Conservation (phyloP, 441 rosid species). For the Pelargonium citronellum region DNA sequence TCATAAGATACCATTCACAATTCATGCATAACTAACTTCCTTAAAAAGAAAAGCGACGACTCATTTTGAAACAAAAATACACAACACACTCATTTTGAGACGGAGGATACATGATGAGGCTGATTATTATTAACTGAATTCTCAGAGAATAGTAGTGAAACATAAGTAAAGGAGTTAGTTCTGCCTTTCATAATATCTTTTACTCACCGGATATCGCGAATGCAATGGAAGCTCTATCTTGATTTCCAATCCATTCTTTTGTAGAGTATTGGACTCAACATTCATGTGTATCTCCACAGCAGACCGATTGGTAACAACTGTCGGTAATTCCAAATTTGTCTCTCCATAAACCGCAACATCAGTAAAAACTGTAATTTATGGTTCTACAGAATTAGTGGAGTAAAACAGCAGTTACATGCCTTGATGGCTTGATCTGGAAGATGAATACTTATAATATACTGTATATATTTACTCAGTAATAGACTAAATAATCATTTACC, state of each 20-base stretch:
- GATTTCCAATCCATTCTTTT: slow-evolving; percentile 38
- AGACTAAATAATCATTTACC: slow-evolving; percentile 31
- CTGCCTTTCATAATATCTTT: slow-evolving; percentile 4
- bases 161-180: not conserved
- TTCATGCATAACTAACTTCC: no score
- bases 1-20: no score
- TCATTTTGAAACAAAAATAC: not conserved
- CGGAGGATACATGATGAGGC: not conserved
- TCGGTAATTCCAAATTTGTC: slow-evolving; percentile 73
- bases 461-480: not conserved
- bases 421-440: no score
- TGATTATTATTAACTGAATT: not conserved
- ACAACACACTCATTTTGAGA: not conserved
- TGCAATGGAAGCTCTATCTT: slow-evolving; percentile 62
- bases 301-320: slow-evolving; percentile 63
- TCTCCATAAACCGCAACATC: slow-evolving; percentile 72
- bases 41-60: no score
- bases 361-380: slow-evolving; percentile 40
- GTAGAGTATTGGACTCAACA: slow-evolving; percentile 25
- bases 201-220: slow-evolving; percentile 69
- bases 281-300: slow-evolving; percentile 66
- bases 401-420: not conserved
- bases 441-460: not conserved
- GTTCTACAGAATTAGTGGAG: not conserved
- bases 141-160: not conserved